phyloP scores from a whole-genome alignment of 1,284 basidiomycete species.

The Fomitopsis schrenkii region DNA sequence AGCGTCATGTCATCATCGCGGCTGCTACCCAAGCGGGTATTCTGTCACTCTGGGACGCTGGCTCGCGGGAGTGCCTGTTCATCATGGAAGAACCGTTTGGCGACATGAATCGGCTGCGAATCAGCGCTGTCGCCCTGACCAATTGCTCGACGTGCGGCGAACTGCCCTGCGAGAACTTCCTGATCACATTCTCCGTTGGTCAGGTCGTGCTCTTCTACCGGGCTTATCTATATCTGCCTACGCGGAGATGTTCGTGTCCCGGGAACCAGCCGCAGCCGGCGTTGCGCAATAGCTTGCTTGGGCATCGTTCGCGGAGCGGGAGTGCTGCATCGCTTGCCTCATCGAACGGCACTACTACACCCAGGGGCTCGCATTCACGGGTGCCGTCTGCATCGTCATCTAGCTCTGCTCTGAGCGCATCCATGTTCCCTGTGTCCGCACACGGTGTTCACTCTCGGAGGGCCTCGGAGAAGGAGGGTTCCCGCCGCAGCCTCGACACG shows the following conservation, averaged over 20 bases:
- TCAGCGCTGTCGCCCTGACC: conserved; percentile 46
- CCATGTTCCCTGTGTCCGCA: conserved; percentile 69
- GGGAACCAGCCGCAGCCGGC: conserved; percentile 38
- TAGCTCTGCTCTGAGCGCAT: conserved; percentile 39
- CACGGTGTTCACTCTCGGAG: conserved; percentile 74
- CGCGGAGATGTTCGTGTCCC: conserved; percentile 63
- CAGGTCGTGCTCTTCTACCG: conserved; percentile 58
- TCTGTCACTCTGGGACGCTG: conserved; percentile 67
- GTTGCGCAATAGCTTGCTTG: conserved; percentile 37
- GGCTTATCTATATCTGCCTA: conserved; percentile 52
- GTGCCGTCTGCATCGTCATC: conserved; percentile 33
- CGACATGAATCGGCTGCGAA: conserved; percentile 45
- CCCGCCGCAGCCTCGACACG: conserved; percentile 48
- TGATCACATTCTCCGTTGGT: conserved; percentile 58
- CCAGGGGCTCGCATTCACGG: conserved; percentile 42
- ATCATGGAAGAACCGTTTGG: conserved; percentile 57
- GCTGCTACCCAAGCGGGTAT: conserved; percentile 63
- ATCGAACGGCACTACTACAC: conserved; percentile 39
- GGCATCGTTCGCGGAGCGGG: conserved; percentile 54
- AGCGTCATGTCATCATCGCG: conserved; percentile 48
- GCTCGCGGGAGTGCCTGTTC: conserved; percentile 54
- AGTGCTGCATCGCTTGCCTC: conserved; percentile 49
- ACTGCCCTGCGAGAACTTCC: conserved; percentile 57
- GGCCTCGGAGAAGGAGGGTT: conserved; percentile 58
- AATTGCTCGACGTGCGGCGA: conserved; percentile 68